phyloP scores from a whole-genome alignment of 805 yeast species.

The Myxozyma neglecta region DNA sequence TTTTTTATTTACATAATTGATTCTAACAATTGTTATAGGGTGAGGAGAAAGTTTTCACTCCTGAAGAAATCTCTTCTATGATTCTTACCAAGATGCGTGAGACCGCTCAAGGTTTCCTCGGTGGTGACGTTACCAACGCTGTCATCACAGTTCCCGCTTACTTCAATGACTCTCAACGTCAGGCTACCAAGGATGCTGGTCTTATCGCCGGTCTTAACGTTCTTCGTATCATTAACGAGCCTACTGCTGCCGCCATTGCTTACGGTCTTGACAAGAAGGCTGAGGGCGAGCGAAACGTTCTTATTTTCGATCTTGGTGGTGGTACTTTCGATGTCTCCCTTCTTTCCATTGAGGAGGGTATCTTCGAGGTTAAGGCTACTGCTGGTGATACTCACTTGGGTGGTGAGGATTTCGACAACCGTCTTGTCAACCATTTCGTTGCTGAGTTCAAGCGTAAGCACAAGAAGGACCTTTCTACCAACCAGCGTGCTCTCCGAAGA shows the following conservation, averaged over 20 bases:
- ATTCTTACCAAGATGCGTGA: conserved; percentile 88
- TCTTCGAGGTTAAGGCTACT: conserved; percentile 94
- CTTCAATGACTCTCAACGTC: conserved; percentile 97
- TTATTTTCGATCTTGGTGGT: conserved; percentile 96
- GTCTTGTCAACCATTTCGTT: conserved; percentile 90
- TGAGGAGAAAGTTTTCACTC: conserved; percentile 81
- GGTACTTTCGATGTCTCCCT: conserved; percentile 98
- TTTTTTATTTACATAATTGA: not conserved
- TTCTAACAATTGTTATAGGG: conserved; percentile 44
- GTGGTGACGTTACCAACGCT: conserved; percentile 81
- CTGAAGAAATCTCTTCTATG: conserved; percentile 95
- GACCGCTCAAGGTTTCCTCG: conserved; percentile 88
- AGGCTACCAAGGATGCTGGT: conserved; percentile 98
- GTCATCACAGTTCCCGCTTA: conserved; percentile 97
- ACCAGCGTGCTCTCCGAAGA: conserved; percentile 98
- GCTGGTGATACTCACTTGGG: conserved; percentile 92
- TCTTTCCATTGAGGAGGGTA: conserved; percentile 91
- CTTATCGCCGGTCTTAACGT: conserved; percentile 93
- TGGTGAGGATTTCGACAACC: conserved; percentile 98
- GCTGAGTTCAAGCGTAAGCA: conserved; percentile 97
- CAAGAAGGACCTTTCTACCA: conserved; percentile 87
- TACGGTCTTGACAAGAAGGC: conserved; percentile 78
- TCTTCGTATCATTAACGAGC: conserved; percentile 92
- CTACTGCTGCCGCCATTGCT: conserved; percentile 98
- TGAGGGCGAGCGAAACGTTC: conserved; percentile 79